Base-by-base conservation (phyloP, 345 rosid species). In the Adansonia digitata region DNA sequence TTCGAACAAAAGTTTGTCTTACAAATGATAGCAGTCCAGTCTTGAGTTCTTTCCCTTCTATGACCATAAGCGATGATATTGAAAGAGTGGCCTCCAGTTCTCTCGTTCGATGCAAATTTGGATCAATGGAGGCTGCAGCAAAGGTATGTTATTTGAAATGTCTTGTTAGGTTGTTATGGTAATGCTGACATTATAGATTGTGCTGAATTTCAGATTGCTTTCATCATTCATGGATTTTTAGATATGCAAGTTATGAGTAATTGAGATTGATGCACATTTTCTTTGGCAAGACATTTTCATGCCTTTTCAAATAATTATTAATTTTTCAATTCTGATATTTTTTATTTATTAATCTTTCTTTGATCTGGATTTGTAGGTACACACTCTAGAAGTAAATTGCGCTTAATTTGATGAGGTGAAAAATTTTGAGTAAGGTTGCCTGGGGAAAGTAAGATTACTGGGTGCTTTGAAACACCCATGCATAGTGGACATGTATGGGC, bases 401-500 rank as follows among this genome's bases (percentile, higher is more conserved):
- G 83, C 81, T 64, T 84, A 92, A 14, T 45, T 59, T 35, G 89
- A 89, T 76, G 89, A 88, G 35, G 84, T 88, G 67, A 90, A 85
- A 88, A 89, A 84, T 27, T 93, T 91, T 68, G 98, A 95, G 84
- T 88, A 85, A 62, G 87, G 80, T 82, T 95, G 93, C 79, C 81
- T 95, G 12, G 97, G 98, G 26, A 98, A 95, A 84, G 93, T 93
- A 37, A 84, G 99, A 77, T 85, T 95, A 46, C 67, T 95, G 63
- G 91, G 99, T 79, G 82, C 87, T 51, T 72, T 95, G 82, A 83
- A 79, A 67, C 98, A 95, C 79, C 78, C 97, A 46, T 95, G 97
- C 81, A 90, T 95, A 71, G 92, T 95, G 71, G 88, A 93, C 81
- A 80, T 93, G 86, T 89, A 86, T 27, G 99, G 98, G 68, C 99